A percentile compares a stretch with the other conserved stretches of the same genome.
Evolutionary conservation across 768 basidiomycete species (phyloP).

Genomic region (Leccinum subgranulosum): DNA sequence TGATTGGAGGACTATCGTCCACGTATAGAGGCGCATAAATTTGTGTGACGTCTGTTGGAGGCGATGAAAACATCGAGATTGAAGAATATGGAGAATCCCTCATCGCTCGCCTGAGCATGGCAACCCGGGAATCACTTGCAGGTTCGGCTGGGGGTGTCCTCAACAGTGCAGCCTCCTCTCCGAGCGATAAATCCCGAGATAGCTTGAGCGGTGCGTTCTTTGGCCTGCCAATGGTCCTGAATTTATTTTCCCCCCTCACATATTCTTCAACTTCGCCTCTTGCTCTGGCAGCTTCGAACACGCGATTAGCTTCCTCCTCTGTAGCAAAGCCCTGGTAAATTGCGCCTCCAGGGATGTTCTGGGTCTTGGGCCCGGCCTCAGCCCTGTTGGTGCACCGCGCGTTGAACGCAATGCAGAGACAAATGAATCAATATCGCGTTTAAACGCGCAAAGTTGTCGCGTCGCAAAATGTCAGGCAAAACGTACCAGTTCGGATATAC

Average conservation of each 20-base stretch:
- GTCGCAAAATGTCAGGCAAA: background rate
- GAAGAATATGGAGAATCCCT: conserved; percentile 10
- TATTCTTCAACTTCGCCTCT: conserved; percentile 28
- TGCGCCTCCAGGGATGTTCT: conserved; percentile 40
- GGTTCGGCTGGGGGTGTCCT: conserved; percentile 8
- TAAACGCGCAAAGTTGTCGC: conserved; percentile 7
- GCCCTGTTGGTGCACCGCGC: conserved; percentile 35
- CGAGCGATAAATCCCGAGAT: conserved; percentile 8
- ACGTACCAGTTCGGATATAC: conserved; percentile 30
- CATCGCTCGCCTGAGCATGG: conserved; percentile 8
- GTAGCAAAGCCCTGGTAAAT: conserved; percentile 42
- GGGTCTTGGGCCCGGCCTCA: conserved; percentile 42
- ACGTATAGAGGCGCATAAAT: conserved; percentile 13
- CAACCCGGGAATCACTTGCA: conserved; percentile 1
- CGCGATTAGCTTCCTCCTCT: conserved; percentile 38
- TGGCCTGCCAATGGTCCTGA: background rate
- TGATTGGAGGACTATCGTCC: conserved; percentile 10
- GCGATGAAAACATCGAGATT: conserved; percentile 17
- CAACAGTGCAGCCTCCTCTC: conserved; percentile 15
- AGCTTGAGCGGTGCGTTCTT: conserved; percentile 1
- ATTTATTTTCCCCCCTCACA: conserved; percentile 1
- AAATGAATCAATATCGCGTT: conserved; percentile 22
- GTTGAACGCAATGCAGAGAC: conserved; percentile 5
- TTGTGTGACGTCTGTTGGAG: conserved; percentile 25
- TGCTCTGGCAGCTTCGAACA: conserved; percentile 28